Base-by-base conservation (phyloP, 192 early-diverging fungal genomes). In the Oehlia diaphana region DNA sequence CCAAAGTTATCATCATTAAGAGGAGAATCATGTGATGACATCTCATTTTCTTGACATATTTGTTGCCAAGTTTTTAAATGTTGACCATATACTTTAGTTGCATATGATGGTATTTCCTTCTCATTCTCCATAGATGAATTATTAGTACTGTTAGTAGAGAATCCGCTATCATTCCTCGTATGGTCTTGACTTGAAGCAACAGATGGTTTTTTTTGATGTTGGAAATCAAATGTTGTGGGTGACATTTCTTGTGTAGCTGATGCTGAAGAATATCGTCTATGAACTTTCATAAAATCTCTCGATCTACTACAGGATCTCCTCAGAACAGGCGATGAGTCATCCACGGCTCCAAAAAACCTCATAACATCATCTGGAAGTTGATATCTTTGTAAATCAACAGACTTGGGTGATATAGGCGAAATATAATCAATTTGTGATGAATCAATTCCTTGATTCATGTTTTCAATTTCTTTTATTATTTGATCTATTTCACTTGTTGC, bases 281-380 rank as follows among this genome's bases (percentile, higher is more conserved):
- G 64, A 28, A 33, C 26, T 65, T 66, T 72, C 74, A 76, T 63
- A 35, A 76, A 76, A 63, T 63, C 58, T 63, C 42, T 76, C 42
- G 74, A 63, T 23, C 26, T 61, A 23, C 58, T n/a, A 37, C 19
- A 61, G 10, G 74, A 76, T 39, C 35, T 76, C 8, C 61, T 61
- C 16, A 53, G n/a, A 33, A 49, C 12, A 23, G 39, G 33, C 9
- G 50, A 63, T 9, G 74, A 76, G 13, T 61, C 74, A 21, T 76
- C 74, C 2, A 28, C 10, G 13, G 14, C 2, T 9, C 19, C 37
- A 37, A 76, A 76, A 39, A 76, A 76, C 37, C 23, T 76, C 37
- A 76, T 76, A 21, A 76, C 74, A 49, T 76, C 74, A 12, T 76
- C 74, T 23, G 74, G 74, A 21, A 76, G 74, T 19, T 76, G 23